phyloP scores from a whole-genome alignment of 2,329 filamentous ascomycete species.

The Cladosporium sp. region DNA sequence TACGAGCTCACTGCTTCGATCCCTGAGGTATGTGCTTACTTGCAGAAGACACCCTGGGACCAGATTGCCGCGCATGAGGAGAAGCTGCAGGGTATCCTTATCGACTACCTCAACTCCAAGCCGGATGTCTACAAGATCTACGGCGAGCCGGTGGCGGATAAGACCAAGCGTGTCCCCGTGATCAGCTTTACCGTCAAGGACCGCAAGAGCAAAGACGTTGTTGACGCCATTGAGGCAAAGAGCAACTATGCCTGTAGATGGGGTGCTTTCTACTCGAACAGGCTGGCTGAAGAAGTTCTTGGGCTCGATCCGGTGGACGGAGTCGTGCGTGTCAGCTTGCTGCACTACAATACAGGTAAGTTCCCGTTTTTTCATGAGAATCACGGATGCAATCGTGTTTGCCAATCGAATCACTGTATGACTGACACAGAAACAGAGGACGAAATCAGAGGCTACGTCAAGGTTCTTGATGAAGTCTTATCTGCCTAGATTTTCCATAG shows the following conservation, averaged over 20 bases:
- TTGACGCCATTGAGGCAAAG: slow-evolving; percentile 58
- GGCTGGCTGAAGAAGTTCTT: slow-evolving; percentile 57
- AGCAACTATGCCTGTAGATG: slow-evolving; percentile 60
- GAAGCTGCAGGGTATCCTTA: slow-evolving; percentile 53
- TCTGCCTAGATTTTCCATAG: background rate
- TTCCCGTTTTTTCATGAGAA: slow-evolving; percentile 14
- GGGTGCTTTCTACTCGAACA: slow-evolving; percentile 66
- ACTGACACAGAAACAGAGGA: slow-evolving; percentile 40
- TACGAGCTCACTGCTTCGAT: slow-evolving; percentile 67
- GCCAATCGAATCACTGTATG: background rate
- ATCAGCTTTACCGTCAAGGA: slow-evolving; percentile 64
- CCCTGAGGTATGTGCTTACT: slow-evolving; percentile 57
- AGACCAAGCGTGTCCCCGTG: slow-evolving; percentile 55
- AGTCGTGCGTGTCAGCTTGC: slow-evolving; percentile 65
- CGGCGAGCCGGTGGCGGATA: slow-evolving; percentile 51
- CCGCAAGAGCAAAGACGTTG: slow-evolving; percentile 52
- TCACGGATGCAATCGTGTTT: no score
- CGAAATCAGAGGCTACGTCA: slow-evolving; percentile 52
- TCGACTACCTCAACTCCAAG: slow-evolving; percentile 55
- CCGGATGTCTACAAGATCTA: slow-evolving; percentile 52
- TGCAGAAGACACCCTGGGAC: slow-evolving; percentile 43
- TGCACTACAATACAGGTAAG: slow-evolving; percentile 68
- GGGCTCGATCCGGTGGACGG: slow-evolving; percentile 55
- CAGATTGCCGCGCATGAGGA: slow-evolving; percentile 57
- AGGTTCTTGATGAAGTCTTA: slow-evolving; percentile 48